These are phyloP conservation scores for Moelleriella libera DNA, from an alignment of 2,329 filamentous ascomycete genomes.

Conservation along the genomic window DNA sequence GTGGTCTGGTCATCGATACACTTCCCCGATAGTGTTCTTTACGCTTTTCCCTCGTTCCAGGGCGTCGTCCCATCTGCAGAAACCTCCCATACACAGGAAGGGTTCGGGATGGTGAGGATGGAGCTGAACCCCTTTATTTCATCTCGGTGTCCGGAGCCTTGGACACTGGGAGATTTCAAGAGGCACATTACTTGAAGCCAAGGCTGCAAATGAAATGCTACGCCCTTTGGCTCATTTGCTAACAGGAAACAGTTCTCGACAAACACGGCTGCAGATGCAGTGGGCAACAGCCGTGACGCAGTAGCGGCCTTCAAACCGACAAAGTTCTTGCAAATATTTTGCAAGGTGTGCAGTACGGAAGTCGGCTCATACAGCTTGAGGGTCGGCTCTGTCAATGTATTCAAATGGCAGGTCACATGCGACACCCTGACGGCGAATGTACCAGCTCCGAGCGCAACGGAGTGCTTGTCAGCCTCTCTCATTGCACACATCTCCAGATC, in stretches of 20 bases:
- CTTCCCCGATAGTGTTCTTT: constrained; percentile 43
- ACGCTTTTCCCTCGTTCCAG: constrained; percentile 10
- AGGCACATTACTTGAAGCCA: constrained; percentile 28
- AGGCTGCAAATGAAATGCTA: not conserved
- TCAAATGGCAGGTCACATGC: constrained; percentile 43
- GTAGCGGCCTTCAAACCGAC: constrained; percentile 9
- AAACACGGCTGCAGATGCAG: constrained; percentile 15
- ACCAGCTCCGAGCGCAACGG: constrained; percentile 23
- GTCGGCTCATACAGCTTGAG: constrained; percentile 33
- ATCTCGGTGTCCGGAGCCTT: constrained; percentile 32
- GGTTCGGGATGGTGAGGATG: constrained; percentile 21
- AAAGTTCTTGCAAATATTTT: constrained; percentile 26
- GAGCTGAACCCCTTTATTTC: constrained; percentile 25
- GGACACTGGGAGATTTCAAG: constrained; percentile 33
- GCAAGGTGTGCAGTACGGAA: constrained; percentile 28
- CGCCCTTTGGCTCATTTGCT: constrained; percentile 5
- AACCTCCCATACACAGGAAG: constrained; percentile 25
- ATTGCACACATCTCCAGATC: constrained; percentile 39
- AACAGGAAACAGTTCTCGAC: constrained; percentile 22
- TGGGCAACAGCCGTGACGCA: constrained; percentile 14
- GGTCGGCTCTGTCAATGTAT: constrained; percentile 31
- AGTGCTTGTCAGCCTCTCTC: constrained; percentile 39
- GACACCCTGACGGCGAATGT: constrained; percentile 13
- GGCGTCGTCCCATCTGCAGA: constrained; percentile 10
- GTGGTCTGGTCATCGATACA: constrained; percentile 55